These are phyloP conservation scores for Glycyrrhiza uralensis DNA, from an alignment of 306 rosid genomes.

Conservation along the genomic window DNA sequence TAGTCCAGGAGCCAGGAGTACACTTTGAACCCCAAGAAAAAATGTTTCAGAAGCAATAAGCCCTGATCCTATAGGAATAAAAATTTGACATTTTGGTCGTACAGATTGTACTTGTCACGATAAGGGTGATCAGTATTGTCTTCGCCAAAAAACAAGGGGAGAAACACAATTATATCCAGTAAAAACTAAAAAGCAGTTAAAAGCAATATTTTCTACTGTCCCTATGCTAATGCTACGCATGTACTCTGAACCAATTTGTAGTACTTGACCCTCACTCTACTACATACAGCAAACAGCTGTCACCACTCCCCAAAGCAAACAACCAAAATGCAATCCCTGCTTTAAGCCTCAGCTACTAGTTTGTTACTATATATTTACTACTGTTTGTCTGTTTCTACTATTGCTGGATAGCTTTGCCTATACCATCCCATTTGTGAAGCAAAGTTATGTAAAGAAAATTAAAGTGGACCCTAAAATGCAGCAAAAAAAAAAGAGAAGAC, in stretches of 20 bases:
- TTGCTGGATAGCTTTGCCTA: not conserved
- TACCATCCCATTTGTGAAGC: not conserved
- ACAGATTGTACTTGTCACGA: conserved; percentile 26
- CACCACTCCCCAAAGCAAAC: not conserved
- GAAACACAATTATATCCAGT: conserved; percentile 14
- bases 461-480: not conserved
- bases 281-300: conserved; percentile 16
- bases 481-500: conserved; percentile 27
- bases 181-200: conserved; percentile 39
- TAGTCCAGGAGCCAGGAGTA: not conserved
- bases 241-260: conserved; percentile 22
- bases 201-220: conserved; percentile 35
- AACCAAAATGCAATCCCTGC: not conserved
- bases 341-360: conserved; percentile 9
- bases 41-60: conserved; percentile 10
- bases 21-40: conserved; percentile 1
- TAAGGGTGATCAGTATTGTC: conserved; percentile 1
- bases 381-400: not conserved
- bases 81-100: not conserved
- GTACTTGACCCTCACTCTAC: conserved; percentile 30
- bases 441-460: not conserved
- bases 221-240: not conserved
- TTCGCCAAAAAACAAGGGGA: conserved; percentile 26
- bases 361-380: not conserved
- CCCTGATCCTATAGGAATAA: conserved; percentile 7